Conservation (phyloP, 2,329 filamentous ascomycete genomes). For the Colletotrichum phormii region DNA sequence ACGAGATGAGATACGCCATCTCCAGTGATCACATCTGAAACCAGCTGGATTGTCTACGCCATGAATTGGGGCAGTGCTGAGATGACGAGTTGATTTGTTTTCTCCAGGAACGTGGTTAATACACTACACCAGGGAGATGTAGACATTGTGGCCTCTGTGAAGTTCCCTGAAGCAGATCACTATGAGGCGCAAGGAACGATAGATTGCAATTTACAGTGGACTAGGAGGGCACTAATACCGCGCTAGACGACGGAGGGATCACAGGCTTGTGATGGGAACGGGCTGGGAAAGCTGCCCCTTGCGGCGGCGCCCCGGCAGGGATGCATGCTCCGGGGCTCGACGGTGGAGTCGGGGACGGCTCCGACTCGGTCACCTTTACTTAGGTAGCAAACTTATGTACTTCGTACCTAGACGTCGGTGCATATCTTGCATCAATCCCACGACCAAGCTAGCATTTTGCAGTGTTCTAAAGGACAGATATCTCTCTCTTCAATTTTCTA, state of each 20-base stretch:
- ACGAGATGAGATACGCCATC: constrained; percentile 21
- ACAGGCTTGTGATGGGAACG: neutral
- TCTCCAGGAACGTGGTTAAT: constrained; percentile 15
- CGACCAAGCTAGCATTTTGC: neutral
- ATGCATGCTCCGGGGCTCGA: neutral
- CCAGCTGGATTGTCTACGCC: constrained; percentile 4
- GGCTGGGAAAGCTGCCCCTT: neutral
- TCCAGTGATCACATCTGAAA: constrained; percentile 8
- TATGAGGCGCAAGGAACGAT: constrained; percentile 6
- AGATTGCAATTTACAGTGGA: neutral
- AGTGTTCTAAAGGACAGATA: neutral
- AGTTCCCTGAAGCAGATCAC: neutral
- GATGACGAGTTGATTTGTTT: constrained; percentile 14
- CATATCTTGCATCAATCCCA: neutral
- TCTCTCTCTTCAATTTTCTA: neutral
- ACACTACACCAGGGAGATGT: neutral
- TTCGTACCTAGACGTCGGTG: too few species aligned
- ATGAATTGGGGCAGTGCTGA: constrained; percentile 24
- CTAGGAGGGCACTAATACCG: constrained; percentile 1
- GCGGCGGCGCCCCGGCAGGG: constrained; percentile 2
- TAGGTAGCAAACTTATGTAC: neutral
- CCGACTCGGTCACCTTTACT: constrained; percentile 5
- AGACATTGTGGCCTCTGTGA: constrained; percentile 16
- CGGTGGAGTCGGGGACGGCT: neutral
- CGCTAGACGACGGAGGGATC: neutral